These are phyloP conservation scores for Oehlia diaphana DNA, from an alignment of 192 early-diverging fungal species.

Conservation along the genomic window DNA sequence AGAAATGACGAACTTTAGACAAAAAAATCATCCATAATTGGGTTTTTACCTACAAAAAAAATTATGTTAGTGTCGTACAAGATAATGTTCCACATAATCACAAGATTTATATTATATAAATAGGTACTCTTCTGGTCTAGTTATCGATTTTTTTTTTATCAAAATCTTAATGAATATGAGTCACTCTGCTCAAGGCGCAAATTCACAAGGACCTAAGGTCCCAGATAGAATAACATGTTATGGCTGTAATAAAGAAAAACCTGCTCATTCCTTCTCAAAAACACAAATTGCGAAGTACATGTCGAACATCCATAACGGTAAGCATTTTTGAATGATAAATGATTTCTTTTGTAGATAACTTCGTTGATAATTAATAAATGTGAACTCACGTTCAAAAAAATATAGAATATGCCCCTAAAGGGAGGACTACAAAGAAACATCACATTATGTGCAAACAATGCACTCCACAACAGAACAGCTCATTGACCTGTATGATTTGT, in stretches of 20 bases:
- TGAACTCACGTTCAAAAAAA: neutral
- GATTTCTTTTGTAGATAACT: neutral
- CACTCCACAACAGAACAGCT: constrained; percentile 32
- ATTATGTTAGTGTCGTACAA: no score
- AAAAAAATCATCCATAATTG: no score
- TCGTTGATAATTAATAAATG: neutral
- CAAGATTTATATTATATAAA: no score
- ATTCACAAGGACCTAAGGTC: no score
- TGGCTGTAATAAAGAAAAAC: constrained; percentile 35
- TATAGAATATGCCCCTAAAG: constrained; percentile 36
- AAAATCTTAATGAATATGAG: no score
- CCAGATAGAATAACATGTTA: neutral
- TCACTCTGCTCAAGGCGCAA: no score
- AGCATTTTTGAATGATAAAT: neutral
- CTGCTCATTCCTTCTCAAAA: constrained; percentile 37
- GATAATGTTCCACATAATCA: no score
- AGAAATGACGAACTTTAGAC: no score
- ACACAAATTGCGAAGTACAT: constrained; percentile 43
- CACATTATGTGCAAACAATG: constrained; percentile 44
- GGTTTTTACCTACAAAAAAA: no score
- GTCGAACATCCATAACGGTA: constrained; percentile 35
- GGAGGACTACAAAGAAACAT: constrained; percentile 37
- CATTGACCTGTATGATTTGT: constrained; percentile 45
- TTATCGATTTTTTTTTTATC: no score
- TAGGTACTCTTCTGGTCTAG: no score